phyloP scores from a whole-genome alignment of 2,329 filamentous ascomycete genomes.

The Hirsutella minnesotensis region DNA sequence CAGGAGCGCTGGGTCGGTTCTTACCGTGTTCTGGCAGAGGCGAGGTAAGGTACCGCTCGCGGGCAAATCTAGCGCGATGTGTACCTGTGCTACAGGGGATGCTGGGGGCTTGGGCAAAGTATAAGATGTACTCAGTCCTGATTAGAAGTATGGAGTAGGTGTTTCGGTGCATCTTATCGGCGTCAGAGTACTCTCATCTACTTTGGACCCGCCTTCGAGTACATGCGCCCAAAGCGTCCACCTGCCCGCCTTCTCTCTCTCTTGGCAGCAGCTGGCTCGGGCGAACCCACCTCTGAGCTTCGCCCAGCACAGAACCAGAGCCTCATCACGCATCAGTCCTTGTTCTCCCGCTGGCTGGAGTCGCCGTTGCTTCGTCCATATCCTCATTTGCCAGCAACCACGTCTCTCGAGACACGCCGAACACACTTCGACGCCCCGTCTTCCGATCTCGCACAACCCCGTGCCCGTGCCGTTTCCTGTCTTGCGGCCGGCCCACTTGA shows the following conservation, averaged over 20 bases:
- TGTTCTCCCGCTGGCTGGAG: neutral
- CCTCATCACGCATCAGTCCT: neutral
- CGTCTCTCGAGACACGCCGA: no score
- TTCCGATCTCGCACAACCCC: conserved; percentile 1
- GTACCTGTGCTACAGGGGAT: no score
- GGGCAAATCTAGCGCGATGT: no score
- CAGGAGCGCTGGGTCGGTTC: no score
- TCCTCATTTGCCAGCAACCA: neutral
- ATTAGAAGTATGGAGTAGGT: no score
- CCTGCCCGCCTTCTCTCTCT: neutral
- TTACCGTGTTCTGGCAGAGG: no score
- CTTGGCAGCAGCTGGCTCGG: neutral
- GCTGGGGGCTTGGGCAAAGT: no score
- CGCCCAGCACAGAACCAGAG: neutral
- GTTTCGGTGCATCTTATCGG: no score
- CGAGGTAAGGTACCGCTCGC: no score
- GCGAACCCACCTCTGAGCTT: neutral
- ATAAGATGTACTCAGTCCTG: no score
- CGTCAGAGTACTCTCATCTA: no score
- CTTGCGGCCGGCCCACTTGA: neutral
- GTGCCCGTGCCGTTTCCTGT: conserved; percentile 1
- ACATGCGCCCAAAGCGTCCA: neutral
- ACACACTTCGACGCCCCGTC: neutral
- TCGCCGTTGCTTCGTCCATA: neutral
- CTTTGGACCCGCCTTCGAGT: neutral